Base-by-base conservation (phyloP, 495 filamentous ascomycete genomes). In the Tricharina praecox region DNA sequence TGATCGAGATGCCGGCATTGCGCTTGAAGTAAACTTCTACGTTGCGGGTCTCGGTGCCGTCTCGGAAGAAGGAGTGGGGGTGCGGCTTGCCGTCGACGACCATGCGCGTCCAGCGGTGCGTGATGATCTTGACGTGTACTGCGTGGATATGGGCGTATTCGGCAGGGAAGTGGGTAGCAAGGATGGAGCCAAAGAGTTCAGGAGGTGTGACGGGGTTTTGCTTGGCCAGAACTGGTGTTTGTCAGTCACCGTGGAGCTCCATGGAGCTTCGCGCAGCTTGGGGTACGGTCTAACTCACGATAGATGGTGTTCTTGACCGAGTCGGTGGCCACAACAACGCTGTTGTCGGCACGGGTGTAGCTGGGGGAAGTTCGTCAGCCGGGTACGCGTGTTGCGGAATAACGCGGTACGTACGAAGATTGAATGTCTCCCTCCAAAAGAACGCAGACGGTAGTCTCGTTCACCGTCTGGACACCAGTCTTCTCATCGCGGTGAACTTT, bases 231-330 rank as follows among this genome's bases (percentile, higher is more conserved):
- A 60, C 56, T 60, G 9, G 5, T 33, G 10, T 10, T 23, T 33
- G 21, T n/a, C 16, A 8, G 43, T 19, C 19, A 46, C n/a, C n/a
- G 23, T 15, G 45, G 16, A 47, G 19, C 2, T 43, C 20, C 10
- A 26, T 20, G 8, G 8, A 37, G 28, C 34, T 37, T 37, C 8
- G 34, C 7, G 16, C 4, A 37, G 19, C 38, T 52, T 49, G 54
- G 54, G n/a, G n/a, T n/a, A n/a, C 21, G 21, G 18, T 7, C 1
- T 15, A 33, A 38, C 58, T 70, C 70, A 73, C 95, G 85, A 67
- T 88, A 93, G 68, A 85, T 78, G 52, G 87, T 94, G 68, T 97
- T 93, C 69, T 97, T 97, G 70, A 94, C 88, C 8, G 86, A 88
- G 66, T 97, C 90, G 32, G 90, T 97, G 43, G 90, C 86, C 33